Percentiles rank a stretch among this genome's conserved stretches.
Evolutionary conservation across 495 filamentous ascomycete species (phyloP).

Genomic region (Lentithecium fluviatile): DNA sequence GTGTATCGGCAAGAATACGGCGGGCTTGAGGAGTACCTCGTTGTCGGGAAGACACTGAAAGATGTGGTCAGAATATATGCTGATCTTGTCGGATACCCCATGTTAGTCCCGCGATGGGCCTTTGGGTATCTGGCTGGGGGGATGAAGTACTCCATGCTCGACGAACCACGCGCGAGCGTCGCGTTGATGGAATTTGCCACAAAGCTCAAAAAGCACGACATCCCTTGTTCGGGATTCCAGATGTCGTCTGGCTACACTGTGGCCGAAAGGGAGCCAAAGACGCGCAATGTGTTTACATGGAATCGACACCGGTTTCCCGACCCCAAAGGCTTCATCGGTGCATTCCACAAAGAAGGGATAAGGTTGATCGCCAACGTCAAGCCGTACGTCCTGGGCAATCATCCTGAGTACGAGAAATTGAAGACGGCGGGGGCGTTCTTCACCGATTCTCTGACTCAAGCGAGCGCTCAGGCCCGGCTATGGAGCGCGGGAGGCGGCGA

Average conservation of each 20-base stretch:
- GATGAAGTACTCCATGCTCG: constrained; percentile 67
- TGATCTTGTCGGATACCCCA: constrained; percentile 62
- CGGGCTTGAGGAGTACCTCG: constrained; percentile 67
- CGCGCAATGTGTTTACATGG: constrained; percentile 71
- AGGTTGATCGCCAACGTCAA: constrained; percentile 69
- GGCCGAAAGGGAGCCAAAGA: constrained; percentile 62
- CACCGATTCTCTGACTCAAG: constrained; percentile 53
- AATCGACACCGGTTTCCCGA: constrained; percentile 65
- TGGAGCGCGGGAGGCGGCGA: constrained; percentile 69
- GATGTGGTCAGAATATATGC: constrained; percentile 65
- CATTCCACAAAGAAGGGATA: constrained; percentile 62
- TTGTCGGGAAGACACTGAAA: constrained; percentile 62
- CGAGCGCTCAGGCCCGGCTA: constrained; percentile 57
- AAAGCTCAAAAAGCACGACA: constrained; percentile 60
- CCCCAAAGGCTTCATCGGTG: constrained; percentile 58
- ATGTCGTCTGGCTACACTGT: constrained; percentile 72
- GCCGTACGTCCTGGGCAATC: constrained; percentile 63
- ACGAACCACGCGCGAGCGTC: constrained; percentile 58
- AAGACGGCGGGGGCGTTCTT: constrained; percentile 58
- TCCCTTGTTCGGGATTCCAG: constrained; percentile 70
- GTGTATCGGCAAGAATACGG: constrained; percentile 68
- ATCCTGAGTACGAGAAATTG: constrained; percentile 61
- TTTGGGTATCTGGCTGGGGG: constrained; percentile 68
- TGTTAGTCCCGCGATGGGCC: constrained; percentile 64
- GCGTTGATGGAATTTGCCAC: constrained; percentile 59